phyloP scores from a whole-genome alignment of 345 rosid genomes.

The Mercurialis annua region DNA sequence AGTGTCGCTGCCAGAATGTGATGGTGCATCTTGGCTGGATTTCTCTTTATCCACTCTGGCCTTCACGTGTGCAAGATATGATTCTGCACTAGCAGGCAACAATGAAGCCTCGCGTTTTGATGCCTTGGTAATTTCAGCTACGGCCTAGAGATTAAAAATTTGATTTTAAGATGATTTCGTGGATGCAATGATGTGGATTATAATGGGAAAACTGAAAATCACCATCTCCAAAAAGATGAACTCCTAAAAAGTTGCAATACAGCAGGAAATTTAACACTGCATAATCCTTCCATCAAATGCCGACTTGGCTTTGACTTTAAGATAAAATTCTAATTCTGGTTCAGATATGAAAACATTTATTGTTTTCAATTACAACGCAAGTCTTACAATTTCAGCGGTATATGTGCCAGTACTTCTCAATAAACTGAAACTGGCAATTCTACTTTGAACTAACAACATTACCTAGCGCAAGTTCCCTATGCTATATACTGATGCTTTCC shows the following conservation, averaged over 20 bases:
- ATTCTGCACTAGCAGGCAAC: conserved; percentile 54
- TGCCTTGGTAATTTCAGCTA: conserved; percentile 72
- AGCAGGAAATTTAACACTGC: background rate
- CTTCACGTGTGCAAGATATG: conserved; percentile 39
- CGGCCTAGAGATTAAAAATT: conserved; percentile 51
- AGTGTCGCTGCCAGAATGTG: conserved; percentile 20
- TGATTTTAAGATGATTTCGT: background rate
- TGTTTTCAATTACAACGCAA: background rate
- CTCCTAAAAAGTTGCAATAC: background rate
- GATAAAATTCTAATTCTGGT: background rate
- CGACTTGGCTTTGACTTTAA: background rate
- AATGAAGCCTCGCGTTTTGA: conserved; percentile 62
- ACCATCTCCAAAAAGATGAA: background rate
- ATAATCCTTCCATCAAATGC: background rate
- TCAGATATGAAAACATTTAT: background rate
- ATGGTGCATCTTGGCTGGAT: conserved; percentile 27
- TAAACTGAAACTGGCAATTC: background rate
- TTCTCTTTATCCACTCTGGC: conserved; percentile 36
- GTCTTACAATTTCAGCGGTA: background rate
- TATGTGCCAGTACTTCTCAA: background rate
- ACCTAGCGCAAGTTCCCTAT: background rate
- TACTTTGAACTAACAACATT: too few relatives aligned
- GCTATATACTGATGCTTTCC: background rate
- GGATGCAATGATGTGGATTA: background rate
- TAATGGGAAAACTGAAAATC: background rate